Conservation (phyloP, 306 rosid genomes). For the Sophora flavescens region DNA sequence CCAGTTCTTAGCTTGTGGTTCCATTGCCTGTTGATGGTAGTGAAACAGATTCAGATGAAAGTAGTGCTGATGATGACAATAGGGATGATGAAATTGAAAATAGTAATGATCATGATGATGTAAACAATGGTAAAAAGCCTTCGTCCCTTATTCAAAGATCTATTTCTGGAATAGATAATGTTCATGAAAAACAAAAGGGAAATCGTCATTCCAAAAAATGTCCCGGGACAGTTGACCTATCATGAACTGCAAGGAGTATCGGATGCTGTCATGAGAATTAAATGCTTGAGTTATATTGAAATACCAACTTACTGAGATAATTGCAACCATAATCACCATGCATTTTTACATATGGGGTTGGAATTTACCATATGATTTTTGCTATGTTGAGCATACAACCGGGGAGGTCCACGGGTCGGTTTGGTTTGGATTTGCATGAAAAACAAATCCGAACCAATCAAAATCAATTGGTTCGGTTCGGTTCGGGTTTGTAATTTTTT, state of each 20-base stretch:
- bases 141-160: slow-evolving; percentile 35
- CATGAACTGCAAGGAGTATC: slow-evolving; percentile 21
- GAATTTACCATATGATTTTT: not conserved
- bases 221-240: slow-evolving; percentile 68
- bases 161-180: slow-evolving; percentile 32
- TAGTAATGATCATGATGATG: slow-evolving; percentile 28
- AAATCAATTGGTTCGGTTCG: no score
- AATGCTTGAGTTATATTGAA: slow-evolving; percentile 1
- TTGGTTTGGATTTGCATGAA: no score
- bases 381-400: not conserved
- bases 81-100: slow-evolving; percentile 36
- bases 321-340: not conserved
- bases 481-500: no score
- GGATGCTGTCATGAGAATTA: not conserved
- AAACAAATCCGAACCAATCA: no score
- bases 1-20: slow-evolving; percentile 61
- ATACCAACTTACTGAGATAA: not conserved
- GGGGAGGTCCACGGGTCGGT: no score
- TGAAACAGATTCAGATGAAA: slow-evolving; percentile 64
- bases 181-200: slow-evolving; percentile 43
- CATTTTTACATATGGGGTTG: not conserved
- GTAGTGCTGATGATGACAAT: slow-evolving; percentile 43
- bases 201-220: slow-evolving; percentile 55
- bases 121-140: slow-evolving; percentile 33
- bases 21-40: slow-evolving; percentile 56